Evolutionary conservation across 768 basidiomycete genomes (phyloP).

Genomic region (Suillus sp.): DNA sequence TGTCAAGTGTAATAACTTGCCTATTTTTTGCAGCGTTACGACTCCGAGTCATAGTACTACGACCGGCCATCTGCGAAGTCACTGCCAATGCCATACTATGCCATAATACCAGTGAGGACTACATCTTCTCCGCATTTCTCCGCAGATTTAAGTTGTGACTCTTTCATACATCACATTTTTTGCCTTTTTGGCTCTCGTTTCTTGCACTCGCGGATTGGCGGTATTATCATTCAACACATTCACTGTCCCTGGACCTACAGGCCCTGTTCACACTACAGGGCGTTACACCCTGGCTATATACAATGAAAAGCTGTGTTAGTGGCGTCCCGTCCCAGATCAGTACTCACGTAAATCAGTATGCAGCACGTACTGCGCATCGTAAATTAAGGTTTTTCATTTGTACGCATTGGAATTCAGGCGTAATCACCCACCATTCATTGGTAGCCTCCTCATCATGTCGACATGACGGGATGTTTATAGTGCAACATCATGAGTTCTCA

Average conservation of each 20-base stretch:
- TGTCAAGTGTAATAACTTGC: not conserved
- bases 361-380: not conserved
- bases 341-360: not conserved
- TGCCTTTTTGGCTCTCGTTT: constrained; percentile 17
- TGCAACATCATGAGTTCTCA: not conserved
- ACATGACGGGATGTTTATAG: not conserved
- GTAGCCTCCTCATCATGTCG: not conserved
- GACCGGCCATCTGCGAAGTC: not conserved
- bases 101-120: constrained; percentile 26
- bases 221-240: constrained; percentile 49
- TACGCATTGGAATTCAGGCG: not conserved
- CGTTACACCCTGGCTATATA: constrained; percentile 28
- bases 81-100: not conserved
- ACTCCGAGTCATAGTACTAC: not conserved
- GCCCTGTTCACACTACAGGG: constrained; percentile 44
- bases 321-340: not conserved
- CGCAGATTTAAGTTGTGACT: not conserved
- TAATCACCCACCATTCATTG: not conserved
- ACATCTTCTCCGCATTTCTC: constrained; percentile 31
- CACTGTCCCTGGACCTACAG: constrained; percentile 49
- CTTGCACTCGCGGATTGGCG: constrained; percentile 44
- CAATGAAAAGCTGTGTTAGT: not conserved
- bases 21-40: not conserved
- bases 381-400: not conserved
- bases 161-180: constrained; percentile 9